Conservation (phyloP, 495 filamentous ascomycete genomes). For the Eremomyces bilateralis region DNA sequence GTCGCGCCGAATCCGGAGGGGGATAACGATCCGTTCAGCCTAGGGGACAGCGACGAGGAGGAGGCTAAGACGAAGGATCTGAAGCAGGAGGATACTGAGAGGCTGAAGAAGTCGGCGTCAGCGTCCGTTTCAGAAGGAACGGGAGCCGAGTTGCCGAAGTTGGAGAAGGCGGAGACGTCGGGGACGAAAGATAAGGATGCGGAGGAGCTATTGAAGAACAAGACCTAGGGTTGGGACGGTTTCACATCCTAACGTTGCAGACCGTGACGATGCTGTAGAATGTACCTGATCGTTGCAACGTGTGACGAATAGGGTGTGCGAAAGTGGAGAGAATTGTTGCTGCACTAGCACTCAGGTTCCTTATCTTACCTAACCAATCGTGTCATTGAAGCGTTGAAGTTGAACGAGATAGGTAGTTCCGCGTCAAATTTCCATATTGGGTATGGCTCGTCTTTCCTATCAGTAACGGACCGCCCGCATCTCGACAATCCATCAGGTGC, state of each 20-base stretch:
- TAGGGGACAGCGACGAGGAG: conserved; percentile 89
- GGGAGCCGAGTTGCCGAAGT: conserved; percentile 11
- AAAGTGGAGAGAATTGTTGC: too few relatives aligned
- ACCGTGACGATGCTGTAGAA: neutral
- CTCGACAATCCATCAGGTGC: too few relatives aligned
- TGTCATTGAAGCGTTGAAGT: too few relatives aligned
- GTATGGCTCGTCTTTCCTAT: too few relatives aligned
- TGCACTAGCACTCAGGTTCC: too few relatives aligned
- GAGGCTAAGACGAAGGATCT: conserved; percentile 47
- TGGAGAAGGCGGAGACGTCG: conserved; percentile 17
- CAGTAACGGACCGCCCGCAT: too few relatives aligned
- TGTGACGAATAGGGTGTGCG: too few relatives aligned
- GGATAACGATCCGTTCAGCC: conserved; percentile 88
- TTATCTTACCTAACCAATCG: too few relatives aligned
- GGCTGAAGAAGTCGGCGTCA: conserved; percentile 46
- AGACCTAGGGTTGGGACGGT: conserved; percentile 9
- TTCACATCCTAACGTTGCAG: neutral
- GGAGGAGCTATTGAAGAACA: conserved; percentile 22
- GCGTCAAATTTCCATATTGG: too few relatives aligned
- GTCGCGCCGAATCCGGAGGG: conserved; percentile 67
- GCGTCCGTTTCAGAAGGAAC: conserved; percentile 23
- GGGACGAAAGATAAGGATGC: conserved; percentile 24
- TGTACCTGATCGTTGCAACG: too few relatives aligned
- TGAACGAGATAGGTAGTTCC: too few relatives aligned
- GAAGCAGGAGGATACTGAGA: conserved; percentile 42